These are phyloP conservation scores for Lactarius tabidus DNA, from an alignment of 768 basidiomycete genomes.

Conservation along the genomic window DNA sequence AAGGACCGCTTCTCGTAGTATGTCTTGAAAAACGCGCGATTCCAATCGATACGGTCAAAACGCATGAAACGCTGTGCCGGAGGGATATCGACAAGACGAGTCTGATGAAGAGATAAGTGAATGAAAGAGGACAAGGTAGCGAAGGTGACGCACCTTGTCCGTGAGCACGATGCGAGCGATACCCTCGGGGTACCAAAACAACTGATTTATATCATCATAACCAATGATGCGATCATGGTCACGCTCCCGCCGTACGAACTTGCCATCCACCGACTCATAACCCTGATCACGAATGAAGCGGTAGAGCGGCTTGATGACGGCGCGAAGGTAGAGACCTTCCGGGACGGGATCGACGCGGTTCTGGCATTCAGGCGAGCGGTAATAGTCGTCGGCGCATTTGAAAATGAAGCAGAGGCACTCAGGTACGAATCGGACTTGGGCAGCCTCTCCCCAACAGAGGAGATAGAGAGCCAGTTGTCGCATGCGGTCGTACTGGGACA, in stretches of 20 bases:
- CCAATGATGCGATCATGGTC: slow-evolving; percentile 96
- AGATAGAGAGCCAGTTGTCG: slow-evolving; percentile 94
- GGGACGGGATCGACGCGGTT: slow-evolving; percentile 86
- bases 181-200: slow-evolving; percentile 99
- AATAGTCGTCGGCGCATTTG: slow-evolving; percentile 99
- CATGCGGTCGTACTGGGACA: slow-evolving; percentile 97
- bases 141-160: slow-evolving; percentile 63
- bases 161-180: slow-evolving; percentile 85
- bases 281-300: slow-evolving; percentile 97
- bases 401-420: slow-evolving; percentile 99
- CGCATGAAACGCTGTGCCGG: slow-evolving; percentile 94
- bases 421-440: slow-evolving; percentile 93
- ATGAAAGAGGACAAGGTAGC: not conserved
- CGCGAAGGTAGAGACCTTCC: slow-evolving; percentile 89
- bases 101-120: slow-evolving; percentile 41
- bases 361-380: slow-evolving; percentile 98
- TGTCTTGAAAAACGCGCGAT: slow-evolving; percentile 95
- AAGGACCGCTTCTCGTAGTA: slow-evolving; percentile 97
- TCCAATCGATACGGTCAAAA: slow-evolving; percentile 97
- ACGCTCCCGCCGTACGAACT: slow-evolving; percentile 87
- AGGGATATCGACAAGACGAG: slow-evolving; percentile 85
- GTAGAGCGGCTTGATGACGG: slow-evolving; percentile 91
- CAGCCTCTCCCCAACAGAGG: slow-evolving; percentile 97
- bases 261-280: slow-evolving; percentile 93
- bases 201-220: slow-evolving; percentile 97